These are phyloP conservation scores for Beauveria asiatica DNA, from an alignment of 2,329 filamentous ascomycete species.

Conservation along the genomic window DNA sequence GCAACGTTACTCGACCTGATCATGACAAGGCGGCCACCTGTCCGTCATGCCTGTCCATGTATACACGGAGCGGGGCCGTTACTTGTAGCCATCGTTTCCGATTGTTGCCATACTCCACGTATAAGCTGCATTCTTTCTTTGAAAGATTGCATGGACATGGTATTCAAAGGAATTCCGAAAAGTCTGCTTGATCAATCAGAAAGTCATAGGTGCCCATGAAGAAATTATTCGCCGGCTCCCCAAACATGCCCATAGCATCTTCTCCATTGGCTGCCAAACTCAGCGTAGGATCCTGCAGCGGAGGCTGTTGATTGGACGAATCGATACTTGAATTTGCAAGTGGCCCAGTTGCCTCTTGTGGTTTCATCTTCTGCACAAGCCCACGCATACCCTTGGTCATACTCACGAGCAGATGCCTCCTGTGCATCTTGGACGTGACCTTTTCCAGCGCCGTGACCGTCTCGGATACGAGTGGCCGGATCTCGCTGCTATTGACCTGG, in stretches of 20 bases:
- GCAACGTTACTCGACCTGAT: not conserved
- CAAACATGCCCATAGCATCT: conserved; percentile 4
- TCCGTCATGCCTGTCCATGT: not conserved
- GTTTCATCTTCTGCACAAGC: conserved; percentile 6
- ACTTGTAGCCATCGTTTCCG: too few relatives aligned
- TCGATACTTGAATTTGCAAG: not conserved
- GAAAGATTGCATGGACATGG: not conserved
- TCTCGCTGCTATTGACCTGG: conserved; percentile 2
- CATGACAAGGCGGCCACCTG: not conserved
- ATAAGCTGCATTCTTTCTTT: not conserved
- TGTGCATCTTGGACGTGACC: conserved; percentile 6
- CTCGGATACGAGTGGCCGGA: conserved; percentile 1
- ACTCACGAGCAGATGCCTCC: conserved; percentile 7
- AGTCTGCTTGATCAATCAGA: conserved; percentile 1
- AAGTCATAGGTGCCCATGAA: conserved; percentile 11
- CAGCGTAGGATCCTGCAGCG: not conserved
- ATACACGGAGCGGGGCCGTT: not conserved
- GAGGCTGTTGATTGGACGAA: not conserved
- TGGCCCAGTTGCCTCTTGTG: not conserved
- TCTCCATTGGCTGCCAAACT: not conserved
- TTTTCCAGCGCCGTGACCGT: conserved; percentile 6
- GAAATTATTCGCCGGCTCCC: not conserved
- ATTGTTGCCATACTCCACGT: too few relatives aligned
- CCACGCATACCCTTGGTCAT: conserved; percentile 10
- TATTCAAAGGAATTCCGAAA: not conserved